Conservation (phyloP, 345 rosid species). For the Chamaenerion angustifolium region DNA sequence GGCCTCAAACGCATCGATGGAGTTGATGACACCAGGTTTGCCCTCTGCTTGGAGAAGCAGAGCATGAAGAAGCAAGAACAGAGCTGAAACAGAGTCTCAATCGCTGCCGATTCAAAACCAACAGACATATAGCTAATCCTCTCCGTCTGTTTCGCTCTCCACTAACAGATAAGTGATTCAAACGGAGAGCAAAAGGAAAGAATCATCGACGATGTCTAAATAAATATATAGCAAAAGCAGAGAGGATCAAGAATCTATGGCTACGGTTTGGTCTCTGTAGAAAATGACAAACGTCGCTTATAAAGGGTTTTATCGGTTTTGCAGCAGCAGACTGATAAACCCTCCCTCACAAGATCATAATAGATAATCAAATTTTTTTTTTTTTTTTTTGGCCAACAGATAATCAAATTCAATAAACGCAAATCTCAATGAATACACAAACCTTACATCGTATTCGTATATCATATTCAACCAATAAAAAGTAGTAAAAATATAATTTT, state of each 20-base stretch:
- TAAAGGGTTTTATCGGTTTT: slow-evolving; percentile 1
- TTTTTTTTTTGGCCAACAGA: too few species aligned
- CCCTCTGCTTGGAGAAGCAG: slow-evolving; percentile 35
- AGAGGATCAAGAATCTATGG: slow-evolving; percentile 58
- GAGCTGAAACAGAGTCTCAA: slow-evolving; percentile 54
- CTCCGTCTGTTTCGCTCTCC: not conserved
- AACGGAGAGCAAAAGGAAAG: not conserved
- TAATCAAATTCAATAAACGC: not conserved
- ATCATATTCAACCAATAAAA: too few species aligned
- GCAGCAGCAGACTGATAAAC: slow-evolving; percentile 1
- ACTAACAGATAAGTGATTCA: slow-evolving; percentile 10
- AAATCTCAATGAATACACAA: too few species aligned
- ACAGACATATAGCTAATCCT: slow-evolving; percentile 71
- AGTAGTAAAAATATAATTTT: too few species aligned
- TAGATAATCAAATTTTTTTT: too few species aligned
- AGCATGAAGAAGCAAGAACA: slow-evolving; percentile 24
- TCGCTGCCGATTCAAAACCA: slow-evolving; percentile 53
- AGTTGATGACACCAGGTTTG: slow-evolving; percentile 27
- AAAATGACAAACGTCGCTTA: slow-evolving; percentile 22
- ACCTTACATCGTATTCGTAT: too few species aligned
- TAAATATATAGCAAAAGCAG: too few species aligned
- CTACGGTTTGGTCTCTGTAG: slow-evolving; percentile 20
- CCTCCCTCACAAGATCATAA: not conserved
- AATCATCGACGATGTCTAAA: too few species aligned
- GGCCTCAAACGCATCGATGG: slow-evolving; percentile 76